Base-by-base conservation (phyloP, 2,329 filamentous ascomycete species). In the Microthyrium microscopicum region DNA sequence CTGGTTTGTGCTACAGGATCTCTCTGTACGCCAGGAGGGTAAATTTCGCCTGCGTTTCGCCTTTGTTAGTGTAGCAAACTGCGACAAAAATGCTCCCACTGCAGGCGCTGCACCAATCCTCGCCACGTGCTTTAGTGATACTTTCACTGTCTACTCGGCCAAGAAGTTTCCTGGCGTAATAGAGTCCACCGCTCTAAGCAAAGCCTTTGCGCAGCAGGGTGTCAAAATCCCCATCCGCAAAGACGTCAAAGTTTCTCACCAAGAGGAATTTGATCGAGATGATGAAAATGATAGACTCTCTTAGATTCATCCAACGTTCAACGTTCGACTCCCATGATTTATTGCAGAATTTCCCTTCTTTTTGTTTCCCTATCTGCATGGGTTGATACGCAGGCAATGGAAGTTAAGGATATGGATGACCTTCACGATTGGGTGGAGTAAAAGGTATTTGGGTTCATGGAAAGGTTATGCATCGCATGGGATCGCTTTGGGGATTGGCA, bases 141-240 rank as follows among this genome's bases (percentile, higher is more conserved):
- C 74, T 3, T 95, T 98, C 62, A 81, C 83, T 34, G 89, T 98
- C 20, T 95, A 78, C 57, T 92, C 82, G 3, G 89, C 89, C 30
- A 98, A 98, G 66, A 94, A 94, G 49, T 98, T 98, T 55, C 89
- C 89, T 0, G 89, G 89, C 26, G 89, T 98, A 1, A 93, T 92
- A 37, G 87, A 95, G 52, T 91, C 80, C 53, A 98, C 89, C 0
- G 58, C 73, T 4, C 61, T 95, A 13, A 94, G 85, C 65, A 93
- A 91, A 55, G 81, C 74, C 40, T 95, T 98, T 57, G 87, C 89
- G 3, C 66, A 71, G 2, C 89, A 98, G 49, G 89, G 89, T 17
- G 92, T 93, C 57, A 94, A 94, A 57, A 94, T 95, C 17, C 87
- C 87, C 0, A 94, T 95, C 35, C 66, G 87, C 16, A 94, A 94